Evolutionary conservation across 108 stramenopile species (phyloP).

Genomic region (Skeletonema menzelii): DNA sequence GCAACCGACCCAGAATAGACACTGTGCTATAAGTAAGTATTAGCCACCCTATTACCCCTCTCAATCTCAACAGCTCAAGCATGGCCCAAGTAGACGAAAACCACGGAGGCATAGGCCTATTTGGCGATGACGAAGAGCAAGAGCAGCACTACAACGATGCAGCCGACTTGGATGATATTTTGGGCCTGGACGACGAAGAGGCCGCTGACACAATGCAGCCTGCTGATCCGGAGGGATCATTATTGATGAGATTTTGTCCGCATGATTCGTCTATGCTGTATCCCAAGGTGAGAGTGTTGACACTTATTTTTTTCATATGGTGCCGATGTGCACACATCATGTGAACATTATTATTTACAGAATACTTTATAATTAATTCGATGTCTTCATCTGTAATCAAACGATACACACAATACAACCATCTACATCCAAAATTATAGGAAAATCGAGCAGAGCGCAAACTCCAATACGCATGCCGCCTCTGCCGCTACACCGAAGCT

Average conservation of each 20-base stretch:
- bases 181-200: conserved; percentile 47
- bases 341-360: too few relatives aligned
- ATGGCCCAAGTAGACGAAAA: neutral
- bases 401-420: neutral
- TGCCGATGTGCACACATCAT: too few relatives aligned
- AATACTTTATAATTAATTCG: neutral
- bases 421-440: conserved; percentile 15
- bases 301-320: neutral
- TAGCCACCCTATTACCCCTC: too few relatives aligned
- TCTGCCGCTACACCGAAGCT: conserved; percentile 80
- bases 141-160: conserved; percentile 51
- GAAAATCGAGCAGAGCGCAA: conserved; percentile 76
- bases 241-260: conserved; percentile 90
- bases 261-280: conserved; percentile 92
- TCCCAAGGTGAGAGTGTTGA: conserved; percentile 71
- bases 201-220: conserved; percentile 5
- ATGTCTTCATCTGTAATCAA: neutral
- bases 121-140: conserved; percentile 59
- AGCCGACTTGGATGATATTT: conserved; percentile 66
- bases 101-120: conserved; percentile 13
- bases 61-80: neutral
- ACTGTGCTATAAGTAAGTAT: too few relatives aligned
- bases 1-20: too few relatives aligned
- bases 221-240: conserved; percentile 38
- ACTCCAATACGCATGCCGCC: conserved; percentile 80